phyloP scores from a whole-genome alignment of 1,284 basidiomycete genomes.

The Fomitopsis schrenkii region DNA sequence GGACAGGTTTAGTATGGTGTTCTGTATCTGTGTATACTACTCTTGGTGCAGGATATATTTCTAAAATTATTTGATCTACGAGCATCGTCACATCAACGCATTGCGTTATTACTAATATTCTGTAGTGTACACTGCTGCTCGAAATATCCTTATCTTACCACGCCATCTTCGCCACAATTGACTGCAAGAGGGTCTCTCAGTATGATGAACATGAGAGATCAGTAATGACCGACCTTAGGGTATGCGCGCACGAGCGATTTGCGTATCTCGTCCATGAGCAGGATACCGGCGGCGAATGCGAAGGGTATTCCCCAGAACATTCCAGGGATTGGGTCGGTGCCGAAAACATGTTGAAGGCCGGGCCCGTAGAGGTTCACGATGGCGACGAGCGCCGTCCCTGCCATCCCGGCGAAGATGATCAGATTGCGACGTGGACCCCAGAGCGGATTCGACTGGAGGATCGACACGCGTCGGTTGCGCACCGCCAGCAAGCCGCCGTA shows the following conservation, averaged over 20 bases:
- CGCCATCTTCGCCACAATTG: too few species aligned
- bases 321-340: conserved; percentile 34
- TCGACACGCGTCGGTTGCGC: conserved; percentile 12
- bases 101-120: too few species aligned
- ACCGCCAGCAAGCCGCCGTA: conserved; percentile 37
- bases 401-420: conserved; percentile 32
- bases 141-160: too few species aligned
- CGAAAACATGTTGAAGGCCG: conserved; percentile 34
- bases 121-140: too few species aligned
- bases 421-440: conserved; percentile 42
- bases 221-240: conserved; percentile 26
- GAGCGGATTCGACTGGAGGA: conserved; percentile 14
- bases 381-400: conserved; percentile 33
- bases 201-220: too few species aligned
- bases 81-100: too few species aligned
- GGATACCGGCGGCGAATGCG: conserved; percentile 32
- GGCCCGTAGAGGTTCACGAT: conserved; percentile 37
- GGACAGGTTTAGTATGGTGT: too few species aligned
- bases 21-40: too few species aligned
- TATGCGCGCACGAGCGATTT: conserved; percentile 37
- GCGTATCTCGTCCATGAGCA: conserved; percentile 35
- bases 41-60: too few species aligned
- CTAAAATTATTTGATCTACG: too few species aligned
- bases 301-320: conserved; percentile 44
- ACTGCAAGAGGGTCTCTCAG: too few species aligned